Evolutionary conservation across 169 alveolate genomes (phyloP).

Genomic region (Plasmodium reichenowi): DNA sequence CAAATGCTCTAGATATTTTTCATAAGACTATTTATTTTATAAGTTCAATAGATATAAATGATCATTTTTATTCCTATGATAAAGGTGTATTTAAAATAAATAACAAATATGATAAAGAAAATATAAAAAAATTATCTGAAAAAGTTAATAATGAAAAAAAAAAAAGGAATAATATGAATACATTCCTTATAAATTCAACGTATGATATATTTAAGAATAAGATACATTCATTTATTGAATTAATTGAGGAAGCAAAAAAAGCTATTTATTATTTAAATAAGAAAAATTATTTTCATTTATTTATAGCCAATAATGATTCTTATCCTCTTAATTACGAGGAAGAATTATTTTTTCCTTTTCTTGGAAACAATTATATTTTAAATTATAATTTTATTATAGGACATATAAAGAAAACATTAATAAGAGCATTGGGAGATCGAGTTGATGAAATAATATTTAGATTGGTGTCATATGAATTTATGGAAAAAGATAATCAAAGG

Average conservation of each 20-base stretch:
- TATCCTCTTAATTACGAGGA: constrained; percentile 43
- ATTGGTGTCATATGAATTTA: constrained; percentile 1
- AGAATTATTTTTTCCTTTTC: constrained; percentile 25
- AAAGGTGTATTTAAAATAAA: constrained; percentile 2
- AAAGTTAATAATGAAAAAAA: background rate
- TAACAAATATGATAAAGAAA: background rate
- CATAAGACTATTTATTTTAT: constrained; percentile 26
- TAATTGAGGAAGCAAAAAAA: constrained; percentile 49
- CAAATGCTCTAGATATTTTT: constrained; percentile 14
- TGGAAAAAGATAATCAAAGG: background rate
- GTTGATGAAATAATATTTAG: constrained; percentile 22
- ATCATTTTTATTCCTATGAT: background rate
- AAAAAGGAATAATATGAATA: background rate
- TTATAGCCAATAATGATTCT: constrained; percentile 9
- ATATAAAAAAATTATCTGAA: background rate
- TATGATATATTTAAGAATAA: constrained; percentile 37
- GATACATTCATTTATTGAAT: background rate
- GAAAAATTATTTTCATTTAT: constrained; percentile 8
- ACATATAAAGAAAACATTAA: background rate
- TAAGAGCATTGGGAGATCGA: constrained; percentile 19
- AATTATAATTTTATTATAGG: constrained; percentile 15
- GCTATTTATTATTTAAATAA: constrained; percentile 10
- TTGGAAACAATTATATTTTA: constrained; percentile 8
- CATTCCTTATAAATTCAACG: background rate
- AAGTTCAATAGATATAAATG: constrained; percentile 14